These are phyloP conservation scores for Apiotrichum porosum DNA, from an alignment of 1,284 basidiomycete genomes.

Conservation along the genomic window DNA sequence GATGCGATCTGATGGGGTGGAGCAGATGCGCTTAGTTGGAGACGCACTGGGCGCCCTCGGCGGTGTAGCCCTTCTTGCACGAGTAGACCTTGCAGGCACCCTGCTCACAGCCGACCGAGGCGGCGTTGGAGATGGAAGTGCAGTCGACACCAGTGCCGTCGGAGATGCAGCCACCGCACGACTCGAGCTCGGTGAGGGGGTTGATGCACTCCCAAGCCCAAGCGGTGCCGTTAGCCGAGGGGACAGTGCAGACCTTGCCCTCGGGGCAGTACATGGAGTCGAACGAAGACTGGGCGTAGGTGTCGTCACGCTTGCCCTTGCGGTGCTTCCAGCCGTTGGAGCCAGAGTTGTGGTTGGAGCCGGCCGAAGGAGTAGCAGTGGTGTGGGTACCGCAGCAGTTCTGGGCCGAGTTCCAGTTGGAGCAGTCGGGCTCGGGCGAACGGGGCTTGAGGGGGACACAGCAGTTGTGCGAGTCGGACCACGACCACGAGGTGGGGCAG, in stretches of 20 bases:
- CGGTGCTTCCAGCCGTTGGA: neutral
- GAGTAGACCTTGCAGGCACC: conserved; percentile 62
- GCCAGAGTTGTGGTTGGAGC: neutral
- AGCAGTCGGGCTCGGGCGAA: conserved; percentile 38
- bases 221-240: conserved; percentile 16
- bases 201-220: conserved; percentile 50
- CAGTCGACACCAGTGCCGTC: conserved; percentile 65
- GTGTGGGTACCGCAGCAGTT: conserved; percentile 26
- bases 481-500: conserved; percentile 46
- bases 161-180: conserved; percentile 67
- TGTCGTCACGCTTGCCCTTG: conserved; percentile 1
- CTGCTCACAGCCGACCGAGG: conserved; percentile 63
- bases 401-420: conserved; percentile 30
- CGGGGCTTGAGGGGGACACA: conserved; percentile 11
- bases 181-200: conserved; percentile 43
- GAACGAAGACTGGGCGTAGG: neutral
- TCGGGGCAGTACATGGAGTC: neutral
- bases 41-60: conserved; percentile 57
- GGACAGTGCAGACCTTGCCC: conserved; percentile 34
- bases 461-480: conserved; percentile 22
- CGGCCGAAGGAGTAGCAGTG: conserved; percentile 5
- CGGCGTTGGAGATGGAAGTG: conserved; percentile 59
- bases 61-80: conserved; percentile 57
- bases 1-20: neutral
- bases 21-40: conserved; percentile 44